These are phyloP conservation scores for Narthecium ossifragum DNA, from an alignment of 106 monocot genomes.

Conservation along the genomic window DNA sequence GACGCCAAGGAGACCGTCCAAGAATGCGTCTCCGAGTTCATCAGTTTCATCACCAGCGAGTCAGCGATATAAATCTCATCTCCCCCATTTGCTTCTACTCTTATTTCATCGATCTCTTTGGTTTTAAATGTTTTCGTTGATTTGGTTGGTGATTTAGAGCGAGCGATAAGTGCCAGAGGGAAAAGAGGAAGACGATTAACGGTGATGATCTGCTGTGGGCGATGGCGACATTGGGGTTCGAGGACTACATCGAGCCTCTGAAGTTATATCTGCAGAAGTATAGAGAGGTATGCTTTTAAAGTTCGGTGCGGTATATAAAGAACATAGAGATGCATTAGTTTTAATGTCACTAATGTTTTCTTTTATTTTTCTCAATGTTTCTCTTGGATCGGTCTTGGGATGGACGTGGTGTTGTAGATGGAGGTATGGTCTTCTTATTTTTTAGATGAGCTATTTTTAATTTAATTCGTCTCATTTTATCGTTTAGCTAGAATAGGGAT, in stretches of 20 bases:
- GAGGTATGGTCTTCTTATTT: constrained; percentile 27
- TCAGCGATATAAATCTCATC: no score
- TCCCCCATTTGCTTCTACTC: background rate
- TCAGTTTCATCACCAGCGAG: constrained; percentile 69
- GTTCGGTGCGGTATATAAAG: background rate
- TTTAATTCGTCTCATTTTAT: background rate
- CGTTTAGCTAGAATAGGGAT: background rate
- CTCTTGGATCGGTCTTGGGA: constrained; percentile 3
- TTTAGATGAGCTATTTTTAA: background rate
- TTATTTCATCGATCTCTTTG: background rate
- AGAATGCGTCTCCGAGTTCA: constrained; percentile 66
- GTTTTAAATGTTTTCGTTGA: background rate
- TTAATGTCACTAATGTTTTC: background rate
- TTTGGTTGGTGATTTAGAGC: constrained; percentile 22
- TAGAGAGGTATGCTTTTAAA: constrained; percentile 30
- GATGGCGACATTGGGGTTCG: constrained; percentile 58
- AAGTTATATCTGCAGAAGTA: constrained; percentile 58
- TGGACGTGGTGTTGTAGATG: constrained; percentile 25
- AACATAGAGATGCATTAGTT: background rate
- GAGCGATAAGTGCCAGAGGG: constrained; percentile 60
- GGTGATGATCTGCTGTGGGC: constrained; percentile 62
- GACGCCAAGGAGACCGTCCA: constrained; percentile 64
- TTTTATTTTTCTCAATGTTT: constrained; percentile 1
- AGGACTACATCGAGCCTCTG: constrained; percentile 60
- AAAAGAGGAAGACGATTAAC: constrained; percentile 68